These are phyloP conservation scores for Vairimorpha ceranae DNA, from an alignment of 371 early-diverging fungal species.

Conservation along the genomic window DNA sequence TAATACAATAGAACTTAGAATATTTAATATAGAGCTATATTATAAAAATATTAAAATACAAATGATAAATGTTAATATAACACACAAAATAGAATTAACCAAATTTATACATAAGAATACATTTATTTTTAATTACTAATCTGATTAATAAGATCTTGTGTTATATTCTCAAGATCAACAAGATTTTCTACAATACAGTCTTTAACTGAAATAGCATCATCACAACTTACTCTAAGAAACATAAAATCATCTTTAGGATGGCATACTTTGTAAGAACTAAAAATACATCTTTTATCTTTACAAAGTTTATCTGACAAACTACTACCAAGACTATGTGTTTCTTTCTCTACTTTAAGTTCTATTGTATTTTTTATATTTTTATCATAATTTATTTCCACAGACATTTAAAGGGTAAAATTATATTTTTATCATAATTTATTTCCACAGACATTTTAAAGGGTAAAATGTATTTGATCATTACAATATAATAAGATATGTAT, in stretches of 20 bases:
- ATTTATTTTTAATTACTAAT: too few relatives aligned
- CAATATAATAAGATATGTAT: too few relatives aligned
- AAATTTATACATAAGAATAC: too few relatives aligned
- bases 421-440: constrained; percentile 35
- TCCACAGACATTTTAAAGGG: neutral
- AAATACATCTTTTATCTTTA: constrained; percentile 39
- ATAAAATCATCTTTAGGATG: constrained; percentile 52
- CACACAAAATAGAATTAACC: too few relatives aligned
- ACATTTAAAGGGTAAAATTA: neutral
- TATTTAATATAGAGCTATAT: too few relatives aligned
- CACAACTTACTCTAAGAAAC: constrained; percentile 23
- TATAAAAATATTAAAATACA: too few relatives aligned
- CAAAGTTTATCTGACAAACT: constrained; percentile 35
- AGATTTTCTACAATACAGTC: constrained; percentile 27
- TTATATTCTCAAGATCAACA: constrained; percentile 20
- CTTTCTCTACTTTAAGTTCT: constrained; percentile 39
- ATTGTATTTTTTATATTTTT: constrained; percentile 45
- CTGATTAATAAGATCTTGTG: constrained; percentile 31
- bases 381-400: constrained; percentile 26
- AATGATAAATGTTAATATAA: too few relatives aligned
- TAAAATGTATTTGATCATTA: constrained; percentile 7
- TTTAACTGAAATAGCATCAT: constrained; percentile 15
- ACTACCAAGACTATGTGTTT: constrained; percentile 50
- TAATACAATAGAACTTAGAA: too few relatives aligned
- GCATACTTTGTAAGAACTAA: constrained; percentile 47